Conservation (phyloP, 495 filamentous ascomycete species). For the Pyronema omphalodes region DNA sequence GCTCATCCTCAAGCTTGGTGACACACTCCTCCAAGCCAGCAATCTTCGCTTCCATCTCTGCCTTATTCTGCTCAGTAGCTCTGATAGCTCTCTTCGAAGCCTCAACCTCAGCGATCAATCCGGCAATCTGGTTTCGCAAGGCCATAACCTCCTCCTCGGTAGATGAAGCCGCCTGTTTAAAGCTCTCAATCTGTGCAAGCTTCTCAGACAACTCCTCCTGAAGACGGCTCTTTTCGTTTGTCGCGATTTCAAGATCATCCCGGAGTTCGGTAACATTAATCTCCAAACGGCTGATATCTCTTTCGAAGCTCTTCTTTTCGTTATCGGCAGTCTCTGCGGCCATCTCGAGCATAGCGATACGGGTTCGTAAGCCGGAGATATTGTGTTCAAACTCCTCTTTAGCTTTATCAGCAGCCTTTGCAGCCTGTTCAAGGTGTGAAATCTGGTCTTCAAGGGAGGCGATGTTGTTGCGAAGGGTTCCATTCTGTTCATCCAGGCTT, state of each 20-base stretch:
- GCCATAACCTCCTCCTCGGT: neutral
- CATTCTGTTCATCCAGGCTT: conserved; percentile 5
- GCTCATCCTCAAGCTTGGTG: conserved; percentile 4
- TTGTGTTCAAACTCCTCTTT: conserved; percentile 7
- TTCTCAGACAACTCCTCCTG: neutral
- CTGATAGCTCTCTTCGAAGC: conserved; percentile 6
- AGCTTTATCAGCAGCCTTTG: conserved; percentile 2
- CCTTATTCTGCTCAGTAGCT: conserved; percentile 6
- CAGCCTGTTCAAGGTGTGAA: conserved; percentile 7
- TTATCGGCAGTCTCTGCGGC: neutral
- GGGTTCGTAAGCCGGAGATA: conserved; percentile 4
- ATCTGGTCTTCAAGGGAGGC: conserved; percentile 6
- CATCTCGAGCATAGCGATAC: conserved; percentile 5
- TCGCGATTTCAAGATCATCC: neutral
- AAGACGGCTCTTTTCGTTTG: neutral
- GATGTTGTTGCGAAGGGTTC: conserved; percentile 10
- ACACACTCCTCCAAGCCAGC: conserved; percentile 5
- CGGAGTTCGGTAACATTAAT: conserved; percentile 1
- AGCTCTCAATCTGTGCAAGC: conserved; percentile 9
- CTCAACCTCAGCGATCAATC: conserved; percentile 10
- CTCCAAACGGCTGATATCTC: conserved; percentile 1
- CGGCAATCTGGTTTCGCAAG: conserved; percentile 1
- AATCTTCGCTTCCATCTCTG: conserved; percentile 6
- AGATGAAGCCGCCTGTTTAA: conserved; percentile 2
- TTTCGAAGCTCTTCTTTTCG: conserved; percentile 6